These are phyloP conservation scores for Farysia itapuensis DNA, from an alignment of 1,284 basidiomycete species.

Conservation along the genomic window DNA sequence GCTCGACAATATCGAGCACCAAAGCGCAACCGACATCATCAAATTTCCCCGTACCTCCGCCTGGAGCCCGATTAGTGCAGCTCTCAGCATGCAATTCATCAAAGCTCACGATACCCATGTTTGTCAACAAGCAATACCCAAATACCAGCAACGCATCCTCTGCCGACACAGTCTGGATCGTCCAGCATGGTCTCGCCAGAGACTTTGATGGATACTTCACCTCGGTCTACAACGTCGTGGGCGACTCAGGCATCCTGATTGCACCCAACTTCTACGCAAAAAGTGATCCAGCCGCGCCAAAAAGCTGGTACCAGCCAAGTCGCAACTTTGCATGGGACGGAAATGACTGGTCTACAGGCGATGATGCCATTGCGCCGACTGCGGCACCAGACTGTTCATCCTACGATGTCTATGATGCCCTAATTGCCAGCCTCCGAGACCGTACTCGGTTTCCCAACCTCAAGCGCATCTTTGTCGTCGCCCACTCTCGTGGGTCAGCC, in stretches of 20 bases:
- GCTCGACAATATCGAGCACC: too few relatives aligned
- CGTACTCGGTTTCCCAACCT: slow-evolving; percentile 25
- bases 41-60: slow-evolving; percentile 2
- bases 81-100: slow-evolving; percentile 8
- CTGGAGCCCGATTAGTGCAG: slow-evolving; percentile 13
- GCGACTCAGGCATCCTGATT: slow-evolving; percentile 21
- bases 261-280: slow-evolving; percentile 28
- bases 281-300: slow-evolving; percentile 4
- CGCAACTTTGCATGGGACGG: slow-evolving; percentile 15
- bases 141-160: slow-evolving; percentile 1
- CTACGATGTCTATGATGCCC: slow-evolving; percentile 34
- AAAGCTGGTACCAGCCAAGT: slow-evolving; percentile 18
- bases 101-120: slow-evolving; percentile 17
- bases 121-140: slow-evolving; percentile 35
- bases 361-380: slow-evolving; percentile 15
- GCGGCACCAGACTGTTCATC: slow-evolving; percentile 18
- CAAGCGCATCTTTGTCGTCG: slow-evolving; percentile 24
- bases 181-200: slow-evolving; percentile 29
- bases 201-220: slow-evolving; percentile 36
- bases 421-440: slow-evolving; percentile 18
- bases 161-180: slow-evolving; percentile 27
- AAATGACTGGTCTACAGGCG: slow-evolving; percentile 23
- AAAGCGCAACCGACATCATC: not conserved
- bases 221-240: slow-evolving; percentile 20
- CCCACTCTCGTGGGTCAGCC: slow-evolving; percentile 33